Evolutionary conservation across 495 filamentous ascomycete genomes (phyloP).

Genomic region (Parmelia sp.): DNA sequence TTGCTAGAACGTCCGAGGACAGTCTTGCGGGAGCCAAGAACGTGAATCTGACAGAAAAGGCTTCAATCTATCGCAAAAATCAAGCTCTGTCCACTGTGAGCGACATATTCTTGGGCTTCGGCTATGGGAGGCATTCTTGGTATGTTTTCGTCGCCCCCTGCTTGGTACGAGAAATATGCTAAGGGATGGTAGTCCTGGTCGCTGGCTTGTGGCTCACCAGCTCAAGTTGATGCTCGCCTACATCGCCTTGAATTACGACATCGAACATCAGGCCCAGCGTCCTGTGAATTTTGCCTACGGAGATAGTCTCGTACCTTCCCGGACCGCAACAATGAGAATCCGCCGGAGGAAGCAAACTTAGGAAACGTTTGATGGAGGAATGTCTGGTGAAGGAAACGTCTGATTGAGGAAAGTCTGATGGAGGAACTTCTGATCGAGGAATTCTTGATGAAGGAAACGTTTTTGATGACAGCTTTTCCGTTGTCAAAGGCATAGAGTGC

Average conservation of each 20-base stretch:
- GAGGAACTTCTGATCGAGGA: no score
- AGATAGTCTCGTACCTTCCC: conserved; percentile 10
- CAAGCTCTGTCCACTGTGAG: conserved; percentile 14
- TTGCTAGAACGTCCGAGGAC: background rate
- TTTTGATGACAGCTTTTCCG: no score
- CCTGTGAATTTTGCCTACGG: conserved; percentile 9
- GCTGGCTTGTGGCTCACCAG: conserved; percentile 23
- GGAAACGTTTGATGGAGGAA: background rate
- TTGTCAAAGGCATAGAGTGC: no score
- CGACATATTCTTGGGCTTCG: conserved; percentile 22
- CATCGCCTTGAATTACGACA: conserved; percentile 23
- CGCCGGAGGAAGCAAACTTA: background rate
- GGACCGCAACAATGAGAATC: background rate
- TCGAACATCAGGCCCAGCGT: conserved; percentile 16
- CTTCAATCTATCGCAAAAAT: background rate
- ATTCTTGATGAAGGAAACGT: no score
- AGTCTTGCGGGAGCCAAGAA: no score
- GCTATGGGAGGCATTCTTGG: conserved; percentile 25
- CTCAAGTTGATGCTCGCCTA: conserved; percentile 27
- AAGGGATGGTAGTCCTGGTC: conserved; percentile 20
- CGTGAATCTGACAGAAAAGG: background rate
- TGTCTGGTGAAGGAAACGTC: no score
- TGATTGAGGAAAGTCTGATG: no score
- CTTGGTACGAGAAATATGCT: background rate
- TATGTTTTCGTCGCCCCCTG: background rate